Evolutionary conservation across 805 yeast species (phyloP), one percentile per base, ranked within the genome.

Genomic region (Alloascoidea hylecoeti): DNA sequence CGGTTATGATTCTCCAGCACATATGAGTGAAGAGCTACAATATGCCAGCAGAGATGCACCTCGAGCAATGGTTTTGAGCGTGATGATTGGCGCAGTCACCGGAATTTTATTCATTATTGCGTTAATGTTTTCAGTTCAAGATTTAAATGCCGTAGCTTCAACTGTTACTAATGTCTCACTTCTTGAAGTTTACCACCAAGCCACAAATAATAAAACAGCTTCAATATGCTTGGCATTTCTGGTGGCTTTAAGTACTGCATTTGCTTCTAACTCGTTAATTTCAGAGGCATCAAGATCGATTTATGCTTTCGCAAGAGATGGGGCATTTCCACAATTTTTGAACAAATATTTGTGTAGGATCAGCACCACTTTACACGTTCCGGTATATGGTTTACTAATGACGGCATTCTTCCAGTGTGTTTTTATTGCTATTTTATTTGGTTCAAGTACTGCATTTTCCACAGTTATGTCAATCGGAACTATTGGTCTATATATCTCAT

Each of bases 401-500:
- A 27, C 36, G 4, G 36, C 18, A 17, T 19, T 34, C 18, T 14
- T 34, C 5, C 6, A 19, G 9, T 34, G 17, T 32, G 41, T 42
- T 15, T 44, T 44, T 37, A 27, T 47, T 13, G 45, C 53, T 39
- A 43, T 45, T 39, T 43, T 43, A 39, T 42, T 44, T 19, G 49
- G 46, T 3, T 45, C 46, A 17, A 35, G 40, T 17, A 37, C 41
- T 30, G 49, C 49, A 17, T 45, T 45, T 39, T 30, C 38, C 38
- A 43, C 49, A n/a, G 48, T 44, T 41, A 16, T 42, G 36, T 42
- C 47, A 12, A 41, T 44, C 33, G 48, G 44, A 15, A 42, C 47
- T 6, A 46, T 42, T 35, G 47, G 48, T 32, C 48, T 45, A 12
- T 45, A 42, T 43, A 44, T 44, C 18, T 44, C 47, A n/a, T 45